Conservation (phyloP, 768 basidiomycete genomes). For the Lactarius trivialis region DNA sequence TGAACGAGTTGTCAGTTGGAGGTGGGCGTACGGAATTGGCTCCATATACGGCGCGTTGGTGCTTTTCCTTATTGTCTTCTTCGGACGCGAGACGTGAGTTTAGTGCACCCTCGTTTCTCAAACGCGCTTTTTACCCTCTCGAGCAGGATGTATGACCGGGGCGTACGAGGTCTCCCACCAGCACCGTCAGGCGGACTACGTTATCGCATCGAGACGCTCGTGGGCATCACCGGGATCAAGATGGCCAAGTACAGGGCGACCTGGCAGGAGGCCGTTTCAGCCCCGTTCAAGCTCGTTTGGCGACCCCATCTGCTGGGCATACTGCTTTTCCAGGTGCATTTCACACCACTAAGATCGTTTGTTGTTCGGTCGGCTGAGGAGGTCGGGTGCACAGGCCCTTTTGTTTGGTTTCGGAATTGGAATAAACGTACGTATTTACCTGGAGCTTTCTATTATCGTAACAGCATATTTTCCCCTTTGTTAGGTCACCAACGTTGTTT, state of each 20-base stretch:
- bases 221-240: conserved; percentile 56
- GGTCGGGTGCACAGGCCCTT: conserved; percentile 35
- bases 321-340: conserved; percentile 35
- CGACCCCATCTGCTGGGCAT: conserved; percentile 55
- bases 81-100: conserved; percentile 60
- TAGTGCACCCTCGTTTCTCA: background rate
- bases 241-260: conserved; percentile 51
- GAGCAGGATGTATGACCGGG: conserved; percentile 57
- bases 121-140: conserved; percentile 3
- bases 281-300: conserved; percentile 51
- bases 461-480: background rate
- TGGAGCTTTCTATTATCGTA: background rate
- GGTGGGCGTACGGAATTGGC: conserved; percentile 64
- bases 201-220: conserved; percentile 49
- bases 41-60: conserved; percentile 52
- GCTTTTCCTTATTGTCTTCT: conserved; percentile 48
- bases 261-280: conserved; percentile 41
- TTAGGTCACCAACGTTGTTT: conserved; percentile 60
- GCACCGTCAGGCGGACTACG: conserved; percentile 32
- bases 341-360: background rate
- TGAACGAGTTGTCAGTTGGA: conserved; percentile 35
- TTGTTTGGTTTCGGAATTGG: conserved; percentile 62
- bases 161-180: conserved; percentile 34
- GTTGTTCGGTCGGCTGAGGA: background rate
- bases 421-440: conserved; percentile 41